Percentiles rank a stretch among this genome's conserved stretches.
Conservation (phyloP, 2,329 filamentous ascomycete species). For the Colletotrichum sp. region DNA sequence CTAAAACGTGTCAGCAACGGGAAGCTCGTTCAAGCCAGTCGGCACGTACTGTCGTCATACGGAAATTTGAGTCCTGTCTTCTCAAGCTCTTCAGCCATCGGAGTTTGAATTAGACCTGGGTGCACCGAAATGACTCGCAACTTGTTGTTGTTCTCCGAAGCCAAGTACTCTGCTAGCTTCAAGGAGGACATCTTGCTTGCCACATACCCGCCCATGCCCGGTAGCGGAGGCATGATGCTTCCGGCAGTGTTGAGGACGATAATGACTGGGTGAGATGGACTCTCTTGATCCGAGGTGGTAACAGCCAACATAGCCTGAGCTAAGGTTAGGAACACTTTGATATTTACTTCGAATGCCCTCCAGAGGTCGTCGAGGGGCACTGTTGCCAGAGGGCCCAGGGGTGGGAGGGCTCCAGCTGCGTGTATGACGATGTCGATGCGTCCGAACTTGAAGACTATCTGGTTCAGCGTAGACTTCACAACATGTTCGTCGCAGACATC, state of each 20-base stretch:
- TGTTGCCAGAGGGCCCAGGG: background rate
- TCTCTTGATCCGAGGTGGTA: background rate
- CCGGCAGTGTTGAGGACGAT: background rate
- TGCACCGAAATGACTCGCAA: background rate
- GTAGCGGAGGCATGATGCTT: background rate
- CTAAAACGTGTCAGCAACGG: background rate
- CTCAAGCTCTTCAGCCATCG: background rate
- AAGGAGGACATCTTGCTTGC: background rate
- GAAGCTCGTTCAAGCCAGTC: background rate
- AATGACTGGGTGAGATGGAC: rapidly evolving
- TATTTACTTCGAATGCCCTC: background rate
- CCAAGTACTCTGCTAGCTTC: background rate
- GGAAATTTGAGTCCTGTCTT: background rate
- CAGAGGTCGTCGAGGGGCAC: background rate
- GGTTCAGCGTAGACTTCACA: background rate
- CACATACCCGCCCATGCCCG: background rate
- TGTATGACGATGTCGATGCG: background rate
- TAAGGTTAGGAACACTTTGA: background rate
- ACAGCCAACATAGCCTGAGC: background rate
- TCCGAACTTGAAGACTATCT: rapidly evolving
- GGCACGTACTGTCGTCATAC: background rate
- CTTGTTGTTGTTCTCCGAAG: background rate
- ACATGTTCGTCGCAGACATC: background rate
- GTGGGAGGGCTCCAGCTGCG: background rate
- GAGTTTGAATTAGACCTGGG: background rate